Percentiles rank a stretch among this genome's conserved stretches.
Conservation (phyloP, 768 basidiomycete species). For the Mycena floridula region DNA sequence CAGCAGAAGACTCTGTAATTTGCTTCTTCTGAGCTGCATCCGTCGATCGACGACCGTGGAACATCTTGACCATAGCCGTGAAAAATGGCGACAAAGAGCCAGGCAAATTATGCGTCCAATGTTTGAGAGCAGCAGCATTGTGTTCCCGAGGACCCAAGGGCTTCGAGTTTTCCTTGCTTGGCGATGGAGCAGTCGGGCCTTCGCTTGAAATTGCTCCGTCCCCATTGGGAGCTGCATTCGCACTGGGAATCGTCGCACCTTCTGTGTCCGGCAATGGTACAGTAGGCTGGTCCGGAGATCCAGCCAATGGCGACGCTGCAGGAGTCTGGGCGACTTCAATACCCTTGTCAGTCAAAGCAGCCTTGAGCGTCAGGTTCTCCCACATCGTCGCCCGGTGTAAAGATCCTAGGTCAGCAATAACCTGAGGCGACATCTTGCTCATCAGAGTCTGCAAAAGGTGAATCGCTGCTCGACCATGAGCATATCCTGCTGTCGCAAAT, state of each 20-base stretch:
- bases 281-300: slow-evolving; percentile 38
- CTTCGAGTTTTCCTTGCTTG: slow-evolving; percentile 24
- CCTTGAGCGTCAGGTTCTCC: slow-evolving; percentile 80
- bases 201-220: slow-evolving; percentile 23
- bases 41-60: slow-evolving; percentile 73
- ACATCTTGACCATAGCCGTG: slow-evolving; percentile 86
- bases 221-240: slow-evolving; percentile 16
- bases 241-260: slow-evolving; percentile 23
- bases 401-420: slow-evolving; percentile 67
- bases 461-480: slow-evolving; percentile 73
- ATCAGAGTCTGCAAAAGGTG: slow-evolving; percentile 72
- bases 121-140: slow-evolving; percentile 74
- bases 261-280: slow-evolving; percentile 35
- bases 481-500: slow-evolving; percentile 76
- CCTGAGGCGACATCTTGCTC: slow-evolving; percentile 51
- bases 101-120: slow-evolving; percentile 74
- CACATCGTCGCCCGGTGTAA: slow-evolving; percentile 80
- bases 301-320: slow-evolving; percentile 38
- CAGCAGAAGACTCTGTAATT: slow-evolving; percentile 59
- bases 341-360: slow-evolving; percentile 46
- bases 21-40: slow-evolving; percentile 75
- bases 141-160: slow-evolving; percentile 44
- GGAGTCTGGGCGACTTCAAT: slow-evolving; percentile 42
- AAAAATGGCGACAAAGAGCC: slow-evolving; percentile 76
- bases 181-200: slow-evolving; percentile 9